Evolutionary conservation across 352 stramenopile genomes (phyloP).

Genomic region (Blastocystis sp.): DNA sequence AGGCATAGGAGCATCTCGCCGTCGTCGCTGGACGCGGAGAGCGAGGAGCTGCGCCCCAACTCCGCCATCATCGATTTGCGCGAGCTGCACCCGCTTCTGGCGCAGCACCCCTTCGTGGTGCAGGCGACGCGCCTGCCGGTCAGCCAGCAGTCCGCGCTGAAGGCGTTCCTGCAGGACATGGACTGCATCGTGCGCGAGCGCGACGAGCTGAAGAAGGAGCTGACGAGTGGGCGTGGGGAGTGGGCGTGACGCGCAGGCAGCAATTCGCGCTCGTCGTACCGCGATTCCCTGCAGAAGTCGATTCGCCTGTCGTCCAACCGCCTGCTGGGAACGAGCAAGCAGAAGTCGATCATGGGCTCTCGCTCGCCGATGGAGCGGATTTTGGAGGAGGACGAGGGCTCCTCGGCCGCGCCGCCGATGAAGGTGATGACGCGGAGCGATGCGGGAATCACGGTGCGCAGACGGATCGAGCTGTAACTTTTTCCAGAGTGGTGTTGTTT

Average conservation of each 20-base stretch:
- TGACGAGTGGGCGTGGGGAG: not conserved
- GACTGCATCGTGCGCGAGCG: constrained; percentile 2
- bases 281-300: constrained; percentile 19
- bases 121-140: not conserved
- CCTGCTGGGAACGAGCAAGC: not conserved
- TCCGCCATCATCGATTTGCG: not conserved
- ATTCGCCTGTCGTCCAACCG: constrained; percentile 35
- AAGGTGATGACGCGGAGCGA: not conserved
- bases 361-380: constrained; percentile 19
- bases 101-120: constrained; percentile 21
- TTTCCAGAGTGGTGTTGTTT: not conserved
- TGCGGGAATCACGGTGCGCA: constrained; percentile 12
- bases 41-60: not conserved
- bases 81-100: constrained; percentile 17
- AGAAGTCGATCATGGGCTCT: not conserved
- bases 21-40: not conserved
- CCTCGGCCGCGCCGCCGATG: not conserved
- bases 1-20: not conserved
- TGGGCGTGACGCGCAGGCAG: not conserved
- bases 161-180: constrained; percentile 43
- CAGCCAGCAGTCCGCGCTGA: not conserved
- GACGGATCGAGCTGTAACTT: not conserved
- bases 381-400: constrained; percentile 8
- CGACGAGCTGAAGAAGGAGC: constrained; percentile 25
- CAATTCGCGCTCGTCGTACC: not conserved